A percentile compares a stretch with the other conserved stretches of the same genome.
Evolutionary conservation across 441 rosid genomes (phyloP).

Genomic region (Populus hybrid): DNA sequence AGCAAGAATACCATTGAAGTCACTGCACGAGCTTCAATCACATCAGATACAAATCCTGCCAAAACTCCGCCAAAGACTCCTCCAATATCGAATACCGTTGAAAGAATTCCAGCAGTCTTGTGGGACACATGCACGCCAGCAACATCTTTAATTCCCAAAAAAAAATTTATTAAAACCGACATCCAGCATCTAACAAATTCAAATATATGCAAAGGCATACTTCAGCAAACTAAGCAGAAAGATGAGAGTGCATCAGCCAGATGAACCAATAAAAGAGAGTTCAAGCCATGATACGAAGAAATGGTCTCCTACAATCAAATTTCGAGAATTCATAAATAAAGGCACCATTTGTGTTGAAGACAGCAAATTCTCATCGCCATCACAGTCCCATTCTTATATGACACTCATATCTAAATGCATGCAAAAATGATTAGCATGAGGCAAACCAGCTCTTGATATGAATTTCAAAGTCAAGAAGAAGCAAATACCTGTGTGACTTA

Average conservation of each 20-base stretch:
- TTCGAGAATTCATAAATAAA: background rate
- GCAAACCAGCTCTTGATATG: background rate
- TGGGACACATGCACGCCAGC: conserved; percentile 80
- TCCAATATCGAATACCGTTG: conserved; percentile 77
- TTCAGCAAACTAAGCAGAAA: background rate
- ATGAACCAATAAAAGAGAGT: background rate
- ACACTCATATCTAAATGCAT: background rate
- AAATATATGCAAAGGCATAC: background rate
- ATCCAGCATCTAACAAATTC: conserved; percentile 4
- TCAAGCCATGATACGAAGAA: background rate
- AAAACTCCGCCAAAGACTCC: conserved; percentile 81
- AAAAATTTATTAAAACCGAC: conserved; percentile 1
- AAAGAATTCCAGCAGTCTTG: conserved; percentile 84
- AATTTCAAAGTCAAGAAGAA: conserved; percentile 1
- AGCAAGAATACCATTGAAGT: conserved; percentile 67
- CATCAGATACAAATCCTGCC: conserved; percentile 76
- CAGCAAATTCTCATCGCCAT: background rate
- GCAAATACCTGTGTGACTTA: conserved; percentile 78
- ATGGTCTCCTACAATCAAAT: background rate
- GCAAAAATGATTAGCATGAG: background rate
- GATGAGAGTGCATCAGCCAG: background rate
- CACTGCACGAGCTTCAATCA: conserved; percentile 72
- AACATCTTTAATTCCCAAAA: conserved; percentile 52
- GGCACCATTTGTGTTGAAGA: background rate
- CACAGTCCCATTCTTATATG: background rate